Evolutionary conservation across 2,329 filamentous ascomycete species (phyloP), one percentile per base, ranked within the genome.

Genomic region (Dactylellina cionopaga): DNA sequence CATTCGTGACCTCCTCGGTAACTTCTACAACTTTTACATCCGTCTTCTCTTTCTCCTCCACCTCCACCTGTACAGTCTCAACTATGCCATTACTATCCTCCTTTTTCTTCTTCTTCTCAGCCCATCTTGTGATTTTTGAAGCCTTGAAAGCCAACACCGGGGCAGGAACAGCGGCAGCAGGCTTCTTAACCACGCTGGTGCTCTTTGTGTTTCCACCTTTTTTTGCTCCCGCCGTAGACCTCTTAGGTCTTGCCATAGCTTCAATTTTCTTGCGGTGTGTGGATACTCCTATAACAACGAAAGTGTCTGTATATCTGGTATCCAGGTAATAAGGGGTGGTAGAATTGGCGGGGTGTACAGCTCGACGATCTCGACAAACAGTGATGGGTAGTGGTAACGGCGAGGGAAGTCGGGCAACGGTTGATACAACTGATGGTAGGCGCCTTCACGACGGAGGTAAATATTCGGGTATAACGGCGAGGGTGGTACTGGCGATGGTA

Each of bases 211-310:
- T 39, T 29, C 39, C 33, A n/a, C 31, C 10, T 11, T 22, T 58
- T 31, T 46, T 58, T 5, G 63, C 11, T 2, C 31, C 51, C 0
- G 58, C 46, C 1, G 66, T 35, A 51, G 66, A 64, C 44, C 55
- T 63, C 52, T 71, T 71, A 46, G 66, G 66, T 44, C 66, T 46
- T n/a, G 31, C 47, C 66, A 71, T 71, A 9, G 22, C 39, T 68
- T 15, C 13, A 39, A 6, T 35, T n/a, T 3, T 11, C 11, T 7
- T 60, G n/a, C 19, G 4, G 19, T 2, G 11, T 2, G 22, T 15
- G 19, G 25, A 27, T 4, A 13, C 5, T 19, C 22, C 41, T 37
- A 31, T 52, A 37, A 51, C n/a, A 66, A 51, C 49, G 31, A 22
- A 6, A 25, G 9, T 13, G 7, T 44, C n/a, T 44, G 19, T 37